These are phyloP conservation scores for Ganoderma leucocontextum DNA, from an alignment of 1,284 basidiomycete species.

Conservation along the genomic window DNA sequence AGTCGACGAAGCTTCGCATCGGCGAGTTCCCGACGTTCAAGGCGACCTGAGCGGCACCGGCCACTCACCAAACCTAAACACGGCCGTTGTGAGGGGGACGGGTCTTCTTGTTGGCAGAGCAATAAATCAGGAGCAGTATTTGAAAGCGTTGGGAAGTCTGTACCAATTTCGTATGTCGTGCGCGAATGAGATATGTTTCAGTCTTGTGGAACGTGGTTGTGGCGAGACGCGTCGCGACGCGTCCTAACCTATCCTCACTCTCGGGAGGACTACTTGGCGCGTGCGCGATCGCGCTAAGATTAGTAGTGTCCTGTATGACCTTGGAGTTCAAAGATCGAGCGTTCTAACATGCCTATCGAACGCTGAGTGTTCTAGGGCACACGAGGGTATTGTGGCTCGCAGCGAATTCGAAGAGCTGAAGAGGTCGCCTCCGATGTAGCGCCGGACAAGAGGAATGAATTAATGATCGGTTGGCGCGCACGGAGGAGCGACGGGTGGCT, in stretches of 20 bases:
- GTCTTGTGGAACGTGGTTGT: constrained; percentile 20
- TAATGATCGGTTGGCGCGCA: constrained; percentile 17
- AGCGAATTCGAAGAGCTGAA: not conserved
- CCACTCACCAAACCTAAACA: no score
- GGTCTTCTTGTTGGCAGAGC: not conserved
- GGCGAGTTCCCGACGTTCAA: constrained; percentile 57
- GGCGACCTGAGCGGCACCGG: constrained; percentile 16
- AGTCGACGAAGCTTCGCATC: constrained; percentile 64
- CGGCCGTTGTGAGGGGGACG: not conserved
- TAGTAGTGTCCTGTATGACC: not conserved
- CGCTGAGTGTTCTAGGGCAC: no score
- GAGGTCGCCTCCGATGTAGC: not conserved
- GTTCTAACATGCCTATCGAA: not conserved
- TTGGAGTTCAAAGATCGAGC: not conserved
- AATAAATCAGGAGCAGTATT: not conserved
- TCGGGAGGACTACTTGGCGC: not conserved
- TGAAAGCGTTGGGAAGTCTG: not conserved
- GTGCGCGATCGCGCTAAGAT: not conserved
- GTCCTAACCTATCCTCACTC: constrained; percentile 10
- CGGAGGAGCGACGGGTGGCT: constrained; percentile 8
- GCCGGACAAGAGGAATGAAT: constrained; percentile 2
- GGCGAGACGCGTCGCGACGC: constrained; percentile 29
- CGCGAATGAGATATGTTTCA: constrained; percentile 14
- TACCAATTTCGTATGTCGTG: not conserved
- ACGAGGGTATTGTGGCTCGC: not conserved